Base-by-base conservation (phyloP, 2,329 filamentous ascomycete species). In the Clonostachys rhizophaga region DNA sequence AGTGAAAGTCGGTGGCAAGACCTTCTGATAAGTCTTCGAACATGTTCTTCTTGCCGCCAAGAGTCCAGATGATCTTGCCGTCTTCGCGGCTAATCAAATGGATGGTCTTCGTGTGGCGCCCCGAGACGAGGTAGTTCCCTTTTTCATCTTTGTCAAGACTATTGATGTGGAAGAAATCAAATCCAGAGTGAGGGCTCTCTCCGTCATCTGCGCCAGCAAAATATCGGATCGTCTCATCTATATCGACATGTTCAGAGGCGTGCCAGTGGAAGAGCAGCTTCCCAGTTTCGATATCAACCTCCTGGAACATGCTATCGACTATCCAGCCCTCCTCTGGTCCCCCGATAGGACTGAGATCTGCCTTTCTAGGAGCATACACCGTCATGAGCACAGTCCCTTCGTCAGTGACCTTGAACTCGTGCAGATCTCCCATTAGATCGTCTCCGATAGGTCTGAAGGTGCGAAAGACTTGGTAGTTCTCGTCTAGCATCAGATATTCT, bases 131-230 rank as follows among this genome's bases (percentile, higher is more conserved):
- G 48, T 76, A 83, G 53, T 81, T 73, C 5, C 75, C 75, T 0
- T 66, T 53, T 0, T 59, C 53, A 45, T 72, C 70, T 55, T 79
- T 78, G 53, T 78, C 72, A 30, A 81, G 62, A 35, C 74, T 75
- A 60, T 81, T 79, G 59, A 81, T 72, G 57, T 80, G 76, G 56
- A 79, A 80, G 50, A 71, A 79, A 56, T 82, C 77, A 61, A 75
- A 81, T 24, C 50, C 55, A 5, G 60, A 59, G 17, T 52, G 49
- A 18, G 20, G 14, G 30, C 14, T 34, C 11, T 30, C 20, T 13
- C 46, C 46, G 18, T 39, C 36, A 35, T 45, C 44, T 2, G 41
- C 17, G 16, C 54, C 49, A n/a, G 51, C 48, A n/a, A 52, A 45
- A 3, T 44, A 34, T 18, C 50, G 46, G n/a, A 52, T 43, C 34